Base-by-base conservation (phyloP, 441 rosid species). In the Brassica hybrid region DNA sequence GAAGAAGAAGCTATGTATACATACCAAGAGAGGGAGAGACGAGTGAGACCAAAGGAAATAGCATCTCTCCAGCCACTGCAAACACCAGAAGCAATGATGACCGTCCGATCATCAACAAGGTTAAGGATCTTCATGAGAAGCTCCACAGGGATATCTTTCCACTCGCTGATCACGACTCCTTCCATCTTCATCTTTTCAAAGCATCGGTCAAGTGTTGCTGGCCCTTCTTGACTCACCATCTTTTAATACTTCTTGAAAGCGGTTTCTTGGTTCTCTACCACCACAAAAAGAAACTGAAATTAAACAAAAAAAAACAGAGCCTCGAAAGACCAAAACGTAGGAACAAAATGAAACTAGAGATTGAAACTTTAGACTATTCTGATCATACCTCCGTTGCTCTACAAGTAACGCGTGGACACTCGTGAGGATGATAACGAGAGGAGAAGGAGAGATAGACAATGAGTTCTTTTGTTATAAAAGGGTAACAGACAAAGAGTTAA, bases 21-120 rank as follows among this genome's bases (percentile, higher is more conserved):
- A 69, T 88, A 95, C 99, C 98, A 87, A 52, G 88, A 90, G 75
- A 95, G 96, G 69, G 85, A 87, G 45, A 95, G 92, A 76, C 87
- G 93, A 34, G 96, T 89, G 69, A 89, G 88, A 59, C 94, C 99
- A 82, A 90, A 76, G 71, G 88, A 82, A 63, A 91, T 79, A 25
- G 91, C 90, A 82, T 93, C 99, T 76, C 97, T 91, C 99, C 99
- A 95, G 9, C 96, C 97, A 77, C 86, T 81, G 25, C 94, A 95
- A 78, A 95, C 90, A 73, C 91, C 94, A 80, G 97, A 90, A 79
- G 96, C 98, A 76, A 78, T 80, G 60, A 95, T 83, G 4, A 86
- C 82, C 0, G 91, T 93, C 63, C 92, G 94, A 83, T 93, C 98
- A 87, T 90, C 96, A 17, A 88, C 93, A 60, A 91, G 94, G 1